These are phyloP conservation scores for Suhomyces taliae DNA, from an alignment of 1,139 yeast species.

Conservation along the genomic window DNA sequence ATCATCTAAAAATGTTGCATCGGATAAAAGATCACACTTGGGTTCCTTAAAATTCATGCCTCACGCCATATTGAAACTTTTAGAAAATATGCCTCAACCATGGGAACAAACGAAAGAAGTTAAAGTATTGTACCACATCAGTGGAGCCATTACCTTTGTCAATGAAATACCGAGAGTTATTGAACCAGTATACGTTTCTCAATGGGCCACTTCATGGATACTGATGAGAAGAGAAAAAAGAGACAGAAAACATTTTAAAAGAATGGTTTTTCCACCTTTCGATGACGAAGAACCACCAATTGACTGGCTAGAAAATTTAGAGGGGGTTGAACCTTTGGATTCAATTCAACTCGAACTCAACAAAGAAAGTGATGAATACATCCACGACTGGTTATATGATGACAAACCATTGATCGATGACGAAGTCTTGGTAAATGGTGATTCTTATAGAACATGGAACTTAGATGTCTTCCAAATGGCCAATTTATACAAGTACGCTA, in stretches of 20 bases:
- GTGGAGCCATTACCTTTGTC: constrained; percentile 96
- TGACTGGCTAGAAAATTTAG: constrained; percentile 76
- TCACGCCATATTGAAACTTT: constrained; percentile 82
- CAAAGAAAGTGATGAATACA: constrained; percentile 55
- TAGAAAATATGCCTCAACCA: constrained; percentile 98
- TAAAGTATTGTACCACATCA: constrained; percentile 79
- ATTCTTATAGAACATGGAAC: constrained; percentile 74
- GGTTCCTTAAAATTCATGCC: constrained; percentile 96
- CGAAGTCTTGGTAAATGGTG: constrained; percentile 59
- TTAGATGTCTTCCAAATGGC: constrained; percentile 64
- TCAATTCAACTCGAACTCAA: constrained; percentile 67
- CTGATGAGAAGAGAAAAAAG: constrained; percentile 93
- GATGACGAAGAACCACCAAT: constrained; percentile 97
- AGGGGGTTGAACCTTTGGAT: constrained; percentile 69
- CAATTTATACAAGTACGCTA: constrained; percentile 62
- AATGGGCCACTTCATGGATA: constrained; percentile 94
- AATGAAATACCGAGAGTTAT: constrained; percentile 90
- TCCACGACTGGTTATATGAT: constrained; percentile 80
- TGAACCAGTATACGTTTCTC: constrained; percentile 88
- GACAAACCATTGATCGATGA: constrained; percentile 70
- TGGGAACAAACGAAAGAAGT: constrained; percentile 93
- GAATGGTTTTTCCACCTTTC: constrained; percentile 93
- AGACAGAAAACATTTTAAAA: constrained; percentile 83
- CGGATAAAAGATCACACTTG: constrained; percentile 83
- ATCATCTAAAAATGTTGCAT: constrained; percentile 75